Base-by-base conservation (phyloP, 805 yeast genomes). In the Yarrowia deformans region DNA sequence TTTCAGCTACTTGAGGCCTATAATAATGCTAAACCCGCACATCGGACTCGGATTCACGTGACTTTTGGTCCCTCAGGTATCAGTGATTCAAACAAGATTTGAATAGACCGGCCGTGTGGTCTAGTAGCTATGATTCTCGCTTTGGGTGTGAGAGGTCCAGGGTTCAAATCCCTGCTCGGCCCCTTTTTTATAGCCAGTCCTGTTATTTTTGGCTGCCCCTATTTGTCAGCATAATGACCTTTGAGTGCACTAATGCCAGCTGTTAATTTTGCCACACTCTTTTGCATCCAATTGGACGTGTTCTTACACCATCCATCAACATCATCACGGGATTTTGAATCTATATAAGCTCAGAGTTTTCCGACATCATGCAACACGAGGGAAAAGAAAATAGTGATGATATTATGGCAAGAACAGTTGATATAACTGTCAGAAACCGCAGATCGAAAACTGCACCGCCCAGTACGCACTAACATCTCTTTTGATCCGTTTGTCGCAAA, bases 81-180 rank as follows among this genome's bases (percentile, higher is more conserved):
- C 32, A 42, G 16, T 9, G n/a, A 29, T 56, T 43, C 64, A 43
- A n/a, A 32, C 8, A 13, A 37, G 13, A 16, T 29, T 32, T 14
- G 1, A 4, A 16, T 13, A 8, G 7, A 23, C 39, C 58, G 75
- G 75, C 74, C 74, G 73, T 72, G 73, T 73, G 74, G 75, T 73
- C 75, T 73, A 73, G 75, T 63, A 71, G 72, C 74, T 73, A 73
- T 73, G 75, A 73, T 73, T 71, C 75, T 72, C 74, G 75, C 74
- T 73, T 73, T 73, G 75, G 75, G 75, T 68, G 74, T 73, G 73
- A 73, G 75, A 71, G 75, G 75, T 71, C 74, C 74, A 64, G 75
- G 75, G 75, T 73, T 73, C 75, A 72, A 73, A 73, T 73, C 75
- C 75, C 74, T 64, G 75, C 73, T 73, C 73, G 74, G 74, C 75